These are phyloP conservation scores for Nakazawaea holstii DNA, from an alignment of 805 yeast species.

Conservation along the genomic window DNA sequence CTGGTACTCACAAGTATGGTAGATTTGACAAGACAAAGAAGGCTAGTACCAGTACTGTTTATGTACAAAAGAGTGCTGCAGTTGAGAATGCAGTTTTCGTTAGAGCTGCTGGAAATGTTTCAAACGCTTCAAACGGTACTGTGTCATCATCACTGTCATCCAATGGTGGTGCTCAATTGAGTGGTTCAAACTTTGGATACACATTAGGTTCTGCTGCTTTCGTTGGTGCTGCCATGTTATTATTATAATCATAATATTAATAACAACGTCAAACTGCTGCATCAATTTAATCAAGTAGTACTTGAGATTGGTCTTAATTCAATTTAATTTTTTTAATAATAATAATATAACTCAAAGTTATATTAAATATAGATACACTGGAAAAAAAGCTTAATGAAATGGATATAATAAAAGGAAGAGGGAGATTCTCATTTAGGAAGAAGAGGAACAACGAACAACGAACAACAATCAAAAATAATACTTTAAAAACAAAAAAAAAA, in stretches of 20 bases:
- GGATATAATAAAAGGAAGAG: neutral
- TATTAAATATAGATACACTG: neutral
- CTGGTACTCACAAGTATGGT: slow-evolving; percentile 41
- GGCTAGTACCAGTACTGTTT: slow-evolving; percentile 33
- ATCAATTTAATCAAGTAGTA: too few species aligned
- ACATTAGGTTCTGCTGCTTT: slow-evolving; percentile 10
- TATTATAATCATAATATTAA: neutral
- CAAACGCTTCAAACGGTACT: slow-evolving; percentile 18
- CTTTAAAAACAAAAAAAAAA: too few species aligned
- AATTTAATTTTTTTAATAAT: too few species aligned
- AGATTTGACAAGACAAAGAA: slow-evolving; percentile 39
- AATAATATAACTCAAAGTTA: neutral
- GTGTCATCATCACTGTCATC: slow-evolving; percentile 13
- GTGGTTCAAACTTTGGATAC: slow-evolving; percentile 15
- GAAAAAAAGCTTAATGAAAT: neutral
- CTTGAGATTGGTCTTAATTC: too few species aligned
- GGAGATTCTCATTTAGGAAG: neutral
- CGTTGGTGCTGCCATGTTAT: slow-evolving; percentile 7
- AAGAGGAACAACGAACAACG: neutral
- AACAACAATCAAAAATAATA: too few species aligned
- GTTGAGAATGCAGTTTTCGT: slow-evolving; percentile 7
- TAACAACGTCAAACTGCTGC: too few species aligned
- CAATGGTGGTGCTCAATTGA: slow-evolving; percentile 17
- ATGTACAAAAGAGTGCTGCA: slow-evolving; percentile 16
- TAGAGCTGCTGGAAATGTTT: slow-evolving; percentile 14